Conservation (phyloP, 164 flowering plant genomes). For the Sedum album region DNA sequence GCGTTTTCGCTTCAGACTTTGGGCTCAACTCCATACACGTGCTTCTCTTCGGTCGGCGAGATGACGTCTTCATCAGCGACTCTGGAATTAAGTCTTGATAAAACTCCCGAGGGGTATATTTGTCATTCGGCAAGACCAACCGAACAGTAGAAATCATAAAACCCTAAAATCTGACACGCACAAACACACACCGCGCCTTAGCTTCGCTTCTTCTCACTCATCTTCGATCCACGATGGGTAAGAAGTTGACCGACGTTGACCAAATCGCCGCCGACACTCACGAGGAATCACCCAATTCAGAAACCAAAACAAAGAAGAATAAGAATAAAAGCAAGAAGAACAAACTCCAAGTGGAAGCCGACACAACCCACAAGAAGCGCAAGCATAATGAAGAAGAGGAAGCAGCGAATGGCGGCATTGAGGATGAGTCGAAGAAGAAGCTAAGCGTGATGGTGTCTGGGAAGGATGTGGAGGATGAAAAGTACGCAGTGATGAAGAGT, state of each 20-base stretch:
- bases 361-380: neutral
- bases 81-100: no score
- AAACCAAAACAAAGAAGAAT: neutral
- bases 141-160: neutral
- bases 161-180: neutral
- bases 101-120: no score
- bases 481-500: constrained; percentile 37
- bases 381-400: neutral
- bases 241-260: neutral
- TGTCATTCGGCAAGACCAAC: neutral
- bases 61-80: no score
- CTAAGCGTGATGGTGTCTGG: constrained; percentile 46
- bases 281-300: neutral
- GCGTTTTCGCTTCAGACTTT: no score
- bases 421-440: neutral
- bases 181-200: neutral
- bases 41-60: no score
- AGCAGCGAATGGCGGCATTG: neutral
- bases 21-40: no score
- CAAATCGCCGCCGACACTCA: neutral
- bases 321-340: neutral
- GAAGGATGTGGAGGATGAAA: constrained; percentile 31
- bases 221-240: neutral
- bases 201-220: neutral
- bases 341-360: neutral